Base-by-base conservation (phyloP, 768 basidiomycete genomes). In the Pulveroboletus sp. region DNA sequence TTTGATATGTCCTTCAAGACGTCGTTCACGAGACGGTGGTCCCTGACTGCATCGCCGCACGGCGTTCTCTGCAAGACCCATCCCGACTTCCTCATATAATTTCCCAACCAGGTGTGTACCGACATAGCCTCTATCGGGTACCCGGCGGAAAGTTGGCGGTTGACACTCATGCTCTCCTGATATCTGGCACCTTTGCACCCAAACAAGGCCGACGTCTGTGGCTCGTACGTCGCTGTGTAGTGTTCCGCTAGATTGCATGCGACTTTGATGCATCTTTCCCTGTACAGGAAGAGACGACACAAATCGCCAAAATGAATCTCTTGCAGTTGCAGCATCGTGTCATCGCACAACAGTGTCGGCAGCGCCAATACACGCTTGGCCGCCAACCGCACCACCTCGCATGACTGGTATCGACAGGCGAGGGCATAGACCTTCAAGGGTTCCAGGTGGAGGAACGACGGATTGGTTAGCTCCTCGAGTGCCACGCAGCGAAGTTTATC, bases 11-110 rank as follows among this genome's bases (percentile, higher is more conserved):
- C 38, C 6, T 7, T 14, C 0, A 35, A 19, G 14, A 17, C 42
- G 13, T 40, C 37, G 9, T 17, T 13, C 9, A 56, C 29, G 13
- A 56, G 45, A 4, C 27, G 5, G 11, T 5, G 2, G 29, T 59
- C 44, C 19, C 44, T 56, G 5, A 59, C 48, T 6, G 20, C 24
- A 2, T 43, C 11, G 1, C 48, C 30, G 1, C 19, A 17, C 12
- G 57, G 50, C 6, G 17, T 26, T 32, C 24, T 37, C 24, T 32
- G 48, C 45, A 62, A 13, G 1, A 34, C 50, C 0, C 8, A 6
- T 37, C 47, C 32, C 16, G 57, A 50, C 45, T 45, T 56, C 17
- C 6, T 53, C 57, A 53, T 53, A 17, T 55, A 62, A 13, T 55
- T 36, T 1, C 32, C 0, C 60, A 56, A 61, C 59, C 53, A 62